Evolutionary conservation across 1,284 basidiomycete genomes (phyloP), one percentile per base, ranked within the genome.

Genomic region (Ceratobasidium papillatum): DNA sequence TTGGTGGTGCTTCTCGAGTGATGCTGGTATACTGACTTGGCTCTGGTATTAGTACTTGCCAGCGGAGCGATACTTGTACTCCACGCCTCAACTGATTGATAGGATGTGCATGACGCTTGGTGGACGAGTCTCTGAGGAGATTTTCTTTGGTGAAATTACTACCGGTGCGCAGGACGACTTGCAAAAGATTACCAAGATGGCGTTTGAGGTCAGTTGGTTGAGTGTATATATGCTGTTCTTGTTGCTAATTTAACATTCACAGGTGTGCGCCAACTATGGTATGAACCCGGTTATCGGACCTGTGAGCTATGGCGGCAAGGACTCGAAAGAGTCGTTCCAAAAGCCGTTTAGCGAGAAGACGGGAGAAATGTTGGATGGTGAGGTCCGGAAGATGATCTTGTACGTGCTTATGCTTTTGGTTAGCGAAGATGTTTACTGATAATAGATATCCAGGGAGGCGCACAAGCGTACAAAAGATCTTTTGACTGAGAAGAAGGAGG

Each of bases 71-170:
- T 99, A 98, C 85, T 89, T 99, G 27, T 91, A 97, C 78, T 95
- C 95, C 14, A 97, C 95, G 0, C 94, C 97, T 75, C 96, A 99
- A 83, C 92, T 99, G 86, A 82, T 90, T 41, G 97, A 99, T 82
- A 89, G 95, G 75, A 99, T 99, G 86, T 97, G 95, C 84, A 99
- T 99, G 95, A 99, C 97, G 0, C 88, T 99, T n/a, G 97, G 98
- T 75, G 97, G 97, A 1, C 94, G 98, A 76, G 97, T 99, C 2
- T 93, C 96, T 0, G 97, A 99, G 84, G 98, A 99, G 83, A 96
- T 99, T 77, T 98, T 99, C 86, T 99, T 99, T 80, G 95, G 94
- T 43, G 93, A 94, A 79, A 97, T 99, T 83, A 99, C 98, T 0
- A 98, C 97, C 1, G 97, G 97, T 78, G 98, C 98, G 2, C 95